A percentile compares a stretch with the other conserved stretches of the same genome.
Conservation (phyloP, 2,329 filamentous ascomycete genomes). For the Fusarium annulatum region DNA sequence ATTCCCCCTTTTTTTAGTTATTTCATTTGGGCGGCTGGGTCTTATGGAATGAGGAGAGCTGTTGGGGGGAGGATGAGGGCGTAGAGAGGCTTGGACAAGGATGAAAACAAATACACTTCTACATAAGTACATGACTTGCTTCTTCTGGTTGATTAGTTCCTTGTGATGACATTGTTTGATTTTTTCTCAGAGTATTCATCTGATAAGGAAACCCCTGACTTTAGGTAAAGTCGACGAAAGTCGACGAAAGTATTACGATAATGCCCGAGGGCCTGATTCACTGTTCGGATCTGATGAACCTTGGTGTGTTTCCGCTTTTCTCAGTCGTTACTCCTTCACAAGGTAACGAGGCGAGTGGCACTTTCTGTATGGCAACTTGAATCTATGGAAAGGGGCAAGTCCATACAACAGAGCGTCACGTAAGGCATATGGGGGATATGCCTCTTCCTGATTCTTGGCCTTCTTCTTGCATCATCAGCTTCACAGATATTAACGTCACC, state of each 20-base stretch:
- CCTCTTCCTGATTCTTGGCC: background rate
- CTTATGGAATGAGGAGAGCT: constrained; percentile 13
- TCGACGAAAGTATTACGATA: background rate
- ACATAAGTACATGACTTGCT: background rate
- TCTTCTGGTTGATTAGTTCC: background rate
- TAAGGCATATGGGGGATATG: background rate
- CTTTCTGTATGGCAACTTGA: background rate
- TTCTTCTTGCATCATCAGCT: background rate
- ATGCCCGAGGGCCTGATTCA: background rate
- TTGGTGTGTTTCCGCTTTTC: background rate
- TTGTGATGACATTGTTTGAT: background rate
- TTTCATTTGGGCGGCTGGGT: constrained; percentile 31
- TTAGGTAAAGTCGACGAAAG: too few relatives aligned
- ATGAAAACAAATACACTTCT: constrained; percentile 30
- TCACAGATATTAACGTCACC: background rate
- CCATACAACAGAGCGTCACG: background rate
- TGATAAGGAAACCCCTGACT: background rate
- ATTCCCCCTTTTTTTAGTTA: constrained; percentile 39
- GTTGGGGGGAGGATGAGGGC: constrained; percentile 5
- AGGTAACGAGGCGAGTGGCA: background rate
- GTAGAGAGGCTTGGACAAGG: constrained; percentile 15
- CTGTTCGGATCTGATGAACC: background rate
- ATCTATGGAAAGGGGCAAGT: background rate
- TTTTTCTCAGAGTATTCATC: background rate
- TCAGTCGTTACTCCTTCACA: background rate